Conservation (phyloP, 106 monocot species). For the Dendrobium huoshanense region DNA sequence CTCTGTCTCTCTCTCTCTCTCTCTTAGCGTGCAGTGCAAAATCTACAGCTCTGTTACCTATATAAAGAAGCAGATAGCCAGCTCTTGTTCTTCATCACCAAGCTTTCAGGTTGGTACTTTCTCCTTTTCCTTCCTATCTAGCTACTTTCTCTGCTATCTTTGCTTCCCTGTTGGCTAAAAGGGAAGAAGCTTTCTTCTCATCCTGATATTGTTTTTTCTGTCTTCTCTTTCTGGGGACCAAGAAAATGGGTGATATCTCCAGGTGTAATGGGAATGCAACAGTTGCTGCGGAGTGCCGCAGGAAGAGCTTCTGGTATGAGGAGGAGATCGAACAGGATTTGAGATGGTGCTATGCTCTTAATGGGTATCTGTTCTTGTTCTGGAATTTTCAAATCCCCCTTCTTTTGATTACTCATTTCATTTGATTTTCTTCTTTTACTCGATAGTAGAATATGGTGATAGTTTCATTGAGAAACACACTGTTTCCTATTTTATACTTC, state of each 20-base stretch:
- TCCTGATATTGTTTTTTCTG: too few relatives aligned
- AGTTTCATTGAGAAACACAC: too few relatives aligned
- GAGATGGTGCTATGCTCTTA: conserved; percentile 54
- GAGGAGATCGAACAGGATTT: conserved; percentile 46
- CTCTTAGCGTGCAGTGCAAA: background rate
- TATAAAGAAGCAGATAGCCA: conserved; percentile 2
- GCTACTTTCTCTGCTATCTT: background rate
- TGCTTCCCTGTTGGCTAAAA: background rate
- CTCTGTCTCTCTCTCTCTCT: background rate
- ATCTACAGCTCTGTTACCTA: background rate
- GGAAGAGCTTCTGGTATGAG: conserved; percentile 51
- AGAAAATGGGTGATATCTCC: conserved; percentile 20
- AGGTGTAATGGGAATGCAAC: conserved; percentile 19
- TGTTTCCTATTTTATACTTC: too few relatives aligned
- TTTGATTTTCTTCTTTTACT: background rate
- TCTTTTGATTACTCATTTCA: background rate
- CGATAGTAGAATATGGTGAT: too few relatives aligned
- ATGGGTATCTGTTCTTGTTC: conserved; percentile 15
- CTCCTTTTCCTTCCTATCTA: background rate
- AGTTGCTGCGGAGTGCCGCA: conserved; percentile 10
- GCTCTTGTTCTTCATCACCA: background rate
- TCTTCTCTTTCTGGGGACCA: background rate
- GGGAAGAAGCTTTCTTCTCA: background rate
- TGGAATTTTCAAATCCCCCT: background rate
- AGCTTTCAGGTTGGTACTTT: background rate